Base-by-base conservation (phyloP, 257 asterid genomes). In the Solanum corneliomulleri region DNA sequence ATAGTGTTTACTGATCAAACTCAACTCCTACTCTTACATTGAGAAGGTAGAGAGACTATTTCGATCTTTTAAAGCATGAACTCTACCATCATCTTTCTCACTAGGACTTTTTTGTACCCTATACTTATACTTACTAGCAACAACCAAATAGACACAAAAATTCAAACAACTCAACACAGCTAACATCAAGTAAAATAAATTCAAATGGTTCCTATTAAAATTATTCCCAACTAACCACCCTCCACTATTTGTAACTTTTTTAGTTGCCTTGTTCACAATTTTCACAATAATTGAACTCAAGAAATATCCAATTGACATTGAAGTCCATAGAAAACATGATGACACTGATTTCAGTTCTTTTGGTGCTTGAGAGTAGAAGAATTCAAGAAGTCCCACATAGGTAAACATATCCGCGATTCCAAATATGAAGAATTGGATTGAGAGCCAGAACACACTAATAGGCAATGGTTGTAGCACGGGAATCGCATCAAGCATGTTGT, bases 381-480 rank as follows among this genome's bases (percentile, higher is more conserved):
- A 94, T 88, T 95, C 97, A 5, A 95, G 96, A 86, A 93, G 88
- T 1, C 98, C 98, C 1, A 94, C 96, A 78, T 91, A 95, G 0
- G 98, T 95, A 82, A 95, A 94, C 97, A 95, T 91, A 72, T 95
- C 98, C 3, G 98, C 98, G 1, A 95, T 93, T 82, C 98, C 98
- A 35, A 95, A 95, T 69, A 94, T 93, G 86, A 94, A 94, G 87
- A 91, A 95, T 92, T 95, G 98, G n/a, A 95, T 87, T 11, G 96
- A 86, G 15, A 95, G 90, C 98, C 98, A 95, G 87, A 95, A 94
- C 0, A 94, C 98, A 76, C 92, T 93, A 18, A 95, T 95, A 1
- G 98, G 98, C 62, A 95, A 91, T 18, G 98, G 93, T 87, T 90
- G 89, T 18, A 92, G 42, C 4, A 89, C 7, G 0, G 98, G 96